These are phyloP conservation scores for Camillea tinctor DNA, from an alignment of 2,329 filamentous ascomycete species.

Conservation along the genomic window DNA sequence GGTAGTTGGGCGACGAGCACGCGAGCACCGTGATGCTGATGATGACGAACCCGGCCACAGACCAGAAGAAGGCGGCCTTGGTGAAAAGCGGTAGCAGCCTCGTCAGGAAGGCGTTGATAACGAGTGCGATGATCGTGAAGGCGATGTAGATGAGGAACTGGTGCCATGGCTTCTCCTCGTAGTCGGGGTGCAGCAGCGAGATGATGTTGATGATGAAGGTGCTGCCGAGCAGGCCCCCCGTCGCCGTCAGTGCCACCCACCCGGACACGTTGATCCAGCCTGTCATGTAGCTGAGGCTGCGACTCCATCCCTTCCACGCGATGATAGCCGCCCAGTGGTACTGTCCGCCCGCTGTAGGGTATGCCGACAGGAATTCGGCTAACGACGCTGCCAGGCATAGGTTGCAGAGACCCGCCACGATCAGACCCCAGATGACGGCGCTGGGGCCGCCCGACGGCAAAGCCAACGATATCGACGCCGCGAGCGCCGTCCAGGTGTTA, in stretches of 20 bases:
- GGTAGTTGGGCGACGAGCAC: slow-evolving; percentile 64
- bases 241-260: slow-evolving; percentile 69
- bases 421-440: slow-evolving; percentile 70
- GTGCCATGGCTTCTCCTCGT: slow-evolving; percentile 62
- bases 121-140: slow-evolving; percentile 59
- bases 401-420: slow-evolving; percentile 65
- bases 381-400: slow-evolving; percentile 66
- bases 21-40: slow-evolving; percentile 69
- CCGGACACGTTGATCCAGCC: slow-evolving; percentile 74
- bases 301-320: slow-evolving; percentile 58
- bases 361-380: slow-evolving; percentile 69
- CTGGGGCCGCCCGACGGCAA: slow-evolving; percentile 70
- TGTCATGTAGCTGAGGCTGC: slow-evolving; percentile 66
- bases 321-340: slow-evolving; percentile 73
- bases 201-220: slow-evolving; percentile 67
- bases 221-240: slow-evolving; percentile 65
- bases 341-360: slow-evolving; percentile 58
- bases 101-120: slow-evolving; percentile 66
- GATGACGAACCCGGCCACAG: slow-evolving; percentile 64
- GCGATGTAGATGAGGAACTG: slow-evolving; percentile 71
- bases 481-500: slow-evolving; percentile 50
- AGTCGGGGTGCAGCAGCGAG: slow-evolving; percentile 57
- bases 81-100: slow-evolving; percentile 63
- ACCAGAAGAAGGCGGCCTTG: slow-evolving; percentile 70
- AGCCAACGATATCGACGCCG: slow-evolving; percentile 45